These are phyloP conservation scores for Citrus sp. DNA, from an alignment of 345 rosid species.

Conservation along the genomic window DNA sequence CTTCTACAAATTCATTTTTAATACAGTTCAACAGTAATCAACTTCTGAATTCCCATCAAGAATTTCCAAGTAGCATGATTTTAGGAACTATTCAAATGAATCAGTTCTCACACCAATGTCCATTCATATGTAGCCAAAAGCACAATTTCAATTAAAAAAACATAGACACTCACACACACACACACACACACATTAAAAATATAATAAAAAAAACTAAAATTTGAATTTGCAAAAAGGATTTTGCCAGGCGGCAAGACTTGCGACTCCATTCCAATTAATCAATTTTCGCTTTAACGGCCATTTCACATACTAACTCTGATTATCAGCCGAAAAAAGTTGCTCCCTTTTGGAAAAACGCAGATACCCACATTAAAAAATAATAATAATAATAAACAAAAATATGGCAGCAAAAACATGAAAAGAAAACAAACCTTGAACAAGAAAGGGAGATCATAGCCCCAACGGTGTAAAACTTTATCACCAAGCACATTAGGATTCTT, in stretches of 20 bases:
- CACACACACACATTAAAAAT: neutral
- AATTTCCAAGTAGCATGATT: neutral
- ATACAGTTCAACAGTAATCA: neutral
- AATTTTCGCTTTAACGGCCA: neutral
- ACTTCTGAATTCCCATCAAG: neutral
- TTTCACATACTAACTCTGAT: neutral
- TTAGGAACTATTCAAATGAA: neutral
- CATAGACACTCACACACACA: neutral
- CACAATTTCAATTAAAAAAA: neutral
- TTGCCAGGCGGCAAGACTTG: neutral
- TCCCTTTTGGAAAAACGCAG: neutral
- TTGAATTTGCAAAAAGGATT: neutral
- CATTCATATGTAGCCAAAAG: neutral
- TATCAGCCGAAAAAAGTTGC: neutral
- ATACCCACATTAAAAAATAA: neutral
- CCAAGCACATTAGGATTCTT: conserved; percentile 79
- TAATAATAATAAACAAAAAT: neutral
- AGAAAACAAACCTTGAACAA: conserved; percentile 67
- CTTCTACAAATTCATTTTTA: neutral
- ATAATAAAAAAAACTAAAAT: no score
- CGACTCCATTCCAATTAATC: neutral
- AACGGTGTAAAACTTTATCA: conserved; percentile 57
- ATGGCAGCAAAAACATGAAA: neutral
- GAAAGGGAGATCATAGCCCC: conserved; percentile 99
- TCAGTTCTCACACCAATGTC: neutral